phyloP scores from a whole-genome alignment of 2,329 filamentous ascomycete genomes.

The Chaetothyriales sp. region DNA sequence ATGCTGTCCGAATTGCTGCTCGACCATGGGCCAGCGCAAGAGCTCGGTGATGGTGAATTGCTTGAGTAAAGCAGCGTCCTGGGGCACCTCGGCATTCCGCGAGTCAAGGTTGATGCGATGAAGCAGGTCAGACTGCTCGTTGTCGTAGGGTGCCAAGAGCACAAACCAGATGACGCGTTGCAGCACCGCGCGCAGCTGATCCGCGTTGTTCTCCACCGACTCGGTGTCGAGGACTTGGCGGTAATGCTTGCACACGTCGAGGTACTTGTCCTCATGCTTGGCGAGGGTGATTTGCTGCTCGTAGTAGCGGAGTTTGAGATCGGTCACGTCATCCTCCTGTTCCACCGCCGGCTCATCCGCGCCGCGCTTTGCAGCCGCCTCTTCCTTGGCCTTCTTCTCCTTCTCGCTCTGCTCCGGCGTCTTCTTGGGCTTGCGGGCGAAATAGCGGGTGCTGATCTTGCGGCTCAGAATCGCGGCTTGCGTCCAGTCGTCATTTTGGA shows the following conservation, averaged over 20 bases:
- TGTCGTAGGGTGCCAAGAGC: slow-evolving; percentile 91
- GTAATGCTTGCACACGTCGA: slow-evolving; percentile 97
- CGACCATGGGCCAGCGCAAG: slow-evolving; percentile 95
- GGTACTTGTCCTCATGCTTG: slow-evolving; percentile 94
- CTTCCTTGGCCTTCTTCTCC: slow-evolving; percentile 69
- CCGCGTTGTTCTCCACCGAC: slow-evolving; percentile 77
- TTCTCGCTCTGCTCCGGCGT: slow-evolving; percentile 78
- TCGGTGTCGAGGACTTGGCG: slow-evolving; percentile 92
- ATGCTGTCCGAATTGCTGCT: slow-evolving; percentile 76
- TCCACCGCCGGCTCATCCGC: slow-evolving; percentile 65
- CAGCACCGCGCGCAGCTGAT: slow-evolving; percentile 72
- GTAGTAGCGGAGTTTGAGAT: slow-evolving; percentile 90
- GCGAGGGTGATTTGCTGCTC: slow-evolving; percentile 92
- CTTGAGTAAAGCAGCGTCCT: slow-evolving; percentile 76
- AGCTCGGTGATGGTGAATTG: slow-evolving; percentile 91
- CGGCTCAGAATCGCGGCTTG: slow-evolving; percentile 86
- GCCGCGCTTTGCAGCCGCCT: slow-evolving; percentile 68
- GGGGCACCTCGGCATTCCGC: slow-evolving; percentile 62
- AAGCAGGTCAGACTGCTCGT: slow-evolving; percentile 93
- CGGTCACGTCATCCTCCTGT: slow-evolving; percentile 67
- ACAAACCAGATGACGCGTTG: slow-evolving; percentile 96
- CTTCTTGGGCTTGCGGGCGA: slow-evolving; percentile 82
- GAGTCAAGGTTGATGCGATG: slow-evolving; percentile 81
- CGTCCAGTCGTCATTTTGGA: slow-evolving; percentile 90
- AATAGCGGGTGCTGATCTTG: slow-evolving; percentile 93